A percentile compares a stretch with the other conserved stretches of the same genome.
Conservation (phyloP, 495 filamentous ascomycete species). For the Annulohypoxylon stygium region DNA sequence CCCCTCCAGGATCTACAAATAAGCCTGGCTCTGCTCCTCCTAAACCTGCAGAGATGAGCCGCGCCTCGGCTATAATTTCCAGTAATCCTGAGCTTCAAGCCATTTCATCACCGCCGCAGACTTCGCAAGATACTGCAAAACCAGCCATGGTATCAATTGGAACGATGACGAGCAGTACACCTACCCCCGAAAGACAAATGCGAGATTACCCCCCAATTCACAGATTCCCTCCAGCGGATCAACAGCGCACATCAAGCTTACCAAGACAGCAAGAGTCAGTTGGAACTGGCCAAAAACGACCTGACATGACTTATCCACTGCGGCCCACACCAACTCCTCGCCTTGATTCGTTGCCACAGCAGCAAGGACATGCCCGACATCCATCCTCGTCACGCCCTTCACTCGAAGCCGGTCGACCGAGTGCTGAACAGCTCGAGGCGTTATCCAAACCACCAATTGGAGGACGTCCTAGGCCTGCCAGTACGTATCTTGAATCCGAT, state of each 20-base stretch:
- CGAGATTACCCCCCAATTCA: slow-evolving; percentile 69
- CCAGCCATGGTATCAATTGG: slow-evolving; percentile 90
- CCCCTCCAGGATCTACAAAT: slow-evolving; percentile 45
- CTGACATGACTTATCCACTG: slow-evolving; percentile 42
- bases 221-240: slow-evolving; percentile 70
- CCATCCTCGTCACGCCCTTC: slow-evolving; percentile 84
- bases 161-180: slow-evolving; percentile 87
- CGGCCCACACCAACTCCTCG: slow-evolving; percentile 47
- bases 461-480: slow-evolving; percentile 72
- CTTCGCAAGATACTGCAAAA: slow-evolving; percentile 71
- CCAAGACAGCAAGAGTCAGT: slow-evolving; percentile 56
- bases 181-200: slow-evolving; percentile 68
- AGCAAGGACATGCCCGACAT: slow-evolving; percentile 56
- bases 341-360: slow-evolving; percentile 65
- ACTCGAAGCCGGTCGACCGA: slow-evolving; percentile 78
- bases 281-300: slow-evolving; percentile 50
- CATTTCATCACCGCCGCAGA: slow-evolving; percentile 62
- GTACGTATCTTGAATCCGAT: slow-evolving; percentile 83
- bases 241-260: slow-evolving; percentile 69
- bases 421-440: slow-evolving; percentile 69
- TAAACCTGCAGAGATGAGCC: slow-evolving; percentile 58
- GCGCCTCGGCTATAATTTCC: slow-evolving; percentile 65
- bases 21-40: slow-evolving; percentile 56
- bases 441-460: slow-evolving; percentile 51
- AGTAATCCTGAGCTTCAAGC: slow-evolving; percentile 66